Evolutionary conservation across 495 filamentous ascomycete species (phyloP).

Genomic region (Xylaria sp.): DNA sequence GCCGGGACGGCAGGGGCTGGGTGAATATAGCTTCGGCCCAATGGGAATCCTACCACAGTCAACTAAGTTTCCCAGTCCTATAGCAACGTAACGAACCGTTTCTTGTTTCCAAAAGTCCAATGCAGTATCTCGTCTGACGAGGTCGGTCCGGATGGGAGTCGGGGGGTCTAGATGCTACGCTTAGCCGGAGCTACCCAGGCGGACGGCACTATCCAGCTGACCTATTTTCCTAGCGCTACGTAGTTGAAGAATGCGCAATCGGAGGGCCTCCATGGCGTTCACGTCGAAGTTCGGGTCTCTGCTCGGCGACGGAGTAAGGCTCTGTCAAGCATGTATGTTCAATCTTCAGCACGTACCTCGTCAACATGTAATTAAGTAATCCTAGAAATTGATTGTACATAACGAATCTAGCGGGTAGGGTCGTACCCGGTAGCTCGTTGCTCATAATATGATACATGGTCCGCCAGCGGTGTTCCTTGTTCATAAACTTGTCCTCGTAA

Average conservation of each 20-base stretch:
- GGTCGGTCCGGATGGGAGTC: constrained; percentile 38
- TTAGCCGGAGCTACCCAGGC: neutral
- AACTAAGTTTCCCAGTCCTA: neutral
- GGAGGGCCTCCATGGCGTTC: constrained; percentile 56
- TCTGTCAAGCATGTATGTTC: neutral
- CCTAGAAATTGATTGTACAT: constrained; percentile 61
- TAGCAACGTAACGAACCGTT: constrained; percentile 29
- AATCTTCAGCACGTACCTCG: constrained; percentile 43
- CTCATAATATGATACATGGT: constrained; percentile 62
- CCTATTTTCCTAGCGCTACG: constrained; percentile 54
- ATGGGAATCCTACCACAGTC: constrained; percentile 42
- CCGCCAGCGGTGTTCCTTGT: constrained; percentile 56
- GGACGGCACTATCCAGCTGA: constrained; percentile 32
- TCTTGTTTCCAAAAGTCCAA: constrained; percentile 42
- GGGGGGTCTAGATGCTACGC: constrained; percentile 32
- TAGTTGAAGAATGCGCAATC: constrained; percentile 53
- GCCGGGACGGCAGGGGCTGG: constrained; percentile 56
- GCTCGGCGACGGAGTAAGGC: constrained; percentile 29
- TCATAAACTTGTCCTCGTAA: constrained; percentile 56
- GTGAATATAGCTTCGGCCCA: constrained; percentile 67
- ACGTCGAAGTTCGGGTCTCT: constrained; percentile 61
- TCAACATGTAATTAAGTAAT: constrained; percentile 56
- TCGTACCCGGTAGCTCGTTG: constrained; percentile 54
- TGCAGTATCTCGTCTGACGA: constrained; percentile 40
- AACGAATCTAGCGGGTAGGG: constrained; percentile 57